Evolutionary conservation across 2,329 filamentous ascomycete species (phyloP), one percentile per base, ranked within the genome.

Genomic region (Xylaria sp.): DNA sequence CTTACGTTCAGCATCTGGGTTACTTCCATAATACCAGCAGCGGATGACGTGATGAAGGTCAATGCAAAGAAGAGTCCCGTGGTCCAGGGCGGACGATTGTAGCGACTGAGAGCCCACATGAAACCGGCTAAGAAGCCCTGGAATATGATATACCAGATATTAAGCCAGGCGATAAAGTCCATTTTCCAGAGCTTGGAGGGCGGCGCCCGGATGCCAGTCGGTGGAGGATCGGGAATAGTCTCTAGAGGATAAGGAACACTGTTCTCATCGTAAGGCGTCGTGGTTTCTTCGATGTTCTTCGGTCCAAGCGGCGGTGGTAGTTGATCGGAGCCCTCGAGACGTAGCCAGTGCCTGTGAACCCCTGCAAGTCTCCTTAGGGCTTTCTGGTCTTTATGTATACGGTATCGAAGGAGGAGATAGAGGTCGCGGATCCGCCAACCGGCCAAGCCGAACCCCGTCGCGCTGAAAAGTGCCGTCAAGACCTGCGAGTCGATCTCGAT

Each of bases 401-500:
- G 86, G 81, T 87, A 96, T 75, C 87, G 85, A 58, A 92, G 80
- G 41, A 94, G 84, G 77, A 89, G 94, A 78, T 91, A 96, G 10
- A 94, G 81, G 78, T 97, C 94, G 39, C 94, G 86, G 74, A 94
- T 92, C 39, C 94, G 88, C 94, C 93, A 97, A 0, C 94, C 94
- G 1, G 92, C 90, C 13, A 96, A 85, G 0, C 94, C 94, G 73
- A 97, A 95, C 0, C 91, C 93, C 1, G 93, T 95, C 7, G 97
- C 90, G 80, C 93, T 96, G 85, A 97, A 97, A 0, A 97, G 87
- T 0, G 87, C 91, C 76, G 94, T 97, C 25, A 95, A 82, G 68
- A 97, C 91, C 78, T 97, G 94, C 1, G 91, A 92, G 78, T 94
- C 92, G 75, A 89, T 91, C 80, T 97, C 94, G 73, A 97, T 89